Base-by-base conservation (phyloP, 1,139 yeast genomes). In the Scheffersomyces insectosa region DNA sequence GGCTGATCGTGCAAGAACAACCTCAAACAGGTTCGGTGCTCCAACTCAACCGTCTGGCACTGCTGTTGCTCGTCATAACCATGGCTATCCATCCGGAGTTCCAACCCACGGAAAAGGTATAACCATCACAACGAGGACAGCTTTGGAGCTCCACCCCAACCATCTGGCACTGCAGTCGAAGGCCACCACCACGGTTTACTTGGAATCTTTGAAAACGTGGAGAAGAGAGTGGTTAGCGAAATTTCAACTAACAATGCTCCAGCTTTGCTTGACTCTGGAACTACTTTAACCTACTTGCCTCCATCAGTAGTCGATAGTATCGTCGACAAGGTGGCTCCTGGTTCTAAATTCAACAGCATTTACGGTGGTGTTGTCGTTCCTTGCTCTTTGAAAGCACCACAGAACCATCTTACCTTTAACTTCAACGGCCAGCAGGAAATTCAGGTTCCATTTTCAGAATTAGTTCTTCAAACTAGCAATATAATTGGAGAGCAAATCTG, bases 251-350 rank as follows among this genome's bases (percentile, higher is more conserved):
- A 52, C 23, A 48, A 49, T 39, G 44, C 49, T 37, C 52, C 64
- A 31, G 69, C 66, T 27, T 52, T 68, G 35, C 56, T 72, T 28
- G 77, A 72, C 47, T 66, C 75, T 4, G 77, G 77, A 33, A 68
- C 76, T 27, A 70, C 77, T 12, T 61, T 66, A 43, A 55, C 65
- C 31, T 57, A 55, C 45, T 57, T 70, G 29, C 63, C 65, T 5
- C 43, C 50, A 23, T 53, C 51, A 4, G 50, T 49, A 34, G 43
- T 61, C 33, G 39, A 44, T 9, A 36, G 47, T 10, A 41, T 65
- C 31, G 54, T 57, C 6, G 35, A 41, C 8, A 36, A 42, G 36
- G 36, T 62, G 20, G 57, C 55, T 14, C 50, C 56, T 14, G 44
- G 56, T 12, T 62, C 57, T 25, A 48, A 55, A 9, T 54, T 49